Evolutionary conservation across 108 stramenopile genomes (phyloP).

Genomic region (Halocafeteria seosinensis): DNA sequence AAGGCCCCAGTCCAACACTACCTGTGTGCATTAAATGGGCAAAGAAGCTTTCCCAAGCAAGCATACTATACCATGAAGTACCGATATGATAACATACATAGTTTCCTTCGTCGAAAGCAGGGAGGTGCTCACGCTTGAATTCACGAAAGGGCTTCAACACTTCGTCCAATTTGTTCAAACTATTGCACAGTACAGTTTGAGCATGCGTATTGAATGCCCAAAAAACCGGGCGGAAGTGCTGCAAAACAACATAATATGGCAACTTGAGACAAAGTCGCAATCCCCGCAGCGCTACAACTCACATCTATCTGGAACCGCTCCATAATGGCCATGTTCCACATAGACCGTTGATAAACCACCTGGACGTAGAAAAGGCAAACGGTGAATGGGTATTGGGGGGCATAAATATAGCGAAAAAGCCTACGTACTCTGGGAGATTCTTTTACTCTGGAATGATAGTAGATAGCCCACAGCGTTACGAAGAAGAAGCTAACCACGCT

Average conservation of each 20-base stretch:
- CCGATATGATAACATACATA: too few species aligned
- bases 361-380: too few species aligned
- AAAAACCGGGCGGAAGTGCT: conserved; percentile 17
- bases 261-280: too few species aligned
- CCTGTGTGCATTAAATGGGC: too few species aligned
- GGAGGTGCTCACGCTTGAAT: conserved; percentile 5
- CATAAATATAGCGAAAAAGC: too few species aligned
- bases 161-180: conserved; percentile 7
- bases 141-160: background rate
- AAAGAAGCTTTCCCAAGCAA: background rate
- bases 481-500: too few species aligned
- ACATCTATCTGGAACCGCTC: background rate
- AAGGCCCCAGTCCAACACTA: background rate
- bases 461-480: too few species aligned
- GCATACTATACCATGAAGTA: conserved; percentile 3
- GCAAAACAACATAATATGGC: too few species aligned
- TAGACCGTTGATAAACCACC: background rate
- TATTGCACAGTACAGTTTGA: conserved; percentile 13
- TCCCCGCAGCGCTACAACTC: too few species aligned
- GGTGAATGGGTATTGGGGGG: too few species aligned
- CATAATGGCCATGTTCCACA: background rate
- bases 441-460: too few species aligned
- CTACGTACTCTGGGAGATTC: too few species aligned
- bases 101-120: conserved; percentile 8
- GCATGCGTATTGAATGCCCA: conserved; percentile 13